Evolutionary conservation across 106 monocot species (phyloP), one percentile per base, ranked within the genome.

Genomic region (Xerophyta viscosa): DNA sequence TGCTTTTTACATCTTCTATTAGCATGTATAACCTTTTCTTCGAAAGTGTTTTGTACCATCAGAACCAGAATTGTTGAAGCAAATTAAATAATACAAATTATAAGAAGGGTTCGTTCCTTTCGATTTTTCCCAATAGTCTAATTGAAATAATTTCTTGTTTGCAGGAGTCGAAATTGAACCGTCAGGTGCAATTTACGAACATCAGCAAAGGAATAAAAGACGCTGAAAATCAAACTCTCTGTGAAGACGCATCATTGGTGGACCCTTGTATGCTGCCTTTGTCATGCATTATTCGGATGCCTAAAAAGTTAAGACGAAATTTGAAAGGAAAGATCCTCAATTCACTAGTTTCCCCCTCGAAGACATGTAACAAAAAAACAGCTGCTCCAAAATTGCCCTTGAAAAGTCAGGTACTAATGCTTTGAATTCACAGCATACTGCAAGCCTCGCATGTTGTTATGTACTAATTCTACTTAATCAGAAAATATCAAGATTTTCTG

Each of bases 231-330:
- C 18, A 66, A 42, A 36, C n/a, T 39, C 50, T 8, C 25, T 28
- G 41, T 30, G 54, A 28, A 54, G 31, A 46, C n/a, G 60, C 53
- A 21, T 21, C 30, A 36, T 29, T 61, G 25, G 69, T 69, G 25
- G 46, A 39, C 7, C 56, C 62, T 58, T 60, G 41, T 48, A 39
- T 71, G 15, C 52, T 68, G 27, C 68, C 76, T n/a, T 57, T 77
- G 29, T 61, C 72, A 58, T 62, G 64, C 24, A 64, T 68, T 23
- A 43, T 73, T 30, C 50, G 27, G 20, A 46, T 65, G 29, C 73
- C 44, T 21, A 60, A 21, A 66, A 62, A 63, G 12, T 50, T 61
- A 46, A 66, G 48, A 37, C 65, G 25, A 24, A 54, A 26, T 52
- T 51, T 23, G 44, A 23, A 42, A 4, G 58, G 26, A 39, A 64